A percentile compares a stretch with the other conserved stretches of the same genome.
These are phyloP conservation scores for Diophrys sp. DNA, from an alignment of 73 alveolate species.

Conservation along the genomic window DNA sequence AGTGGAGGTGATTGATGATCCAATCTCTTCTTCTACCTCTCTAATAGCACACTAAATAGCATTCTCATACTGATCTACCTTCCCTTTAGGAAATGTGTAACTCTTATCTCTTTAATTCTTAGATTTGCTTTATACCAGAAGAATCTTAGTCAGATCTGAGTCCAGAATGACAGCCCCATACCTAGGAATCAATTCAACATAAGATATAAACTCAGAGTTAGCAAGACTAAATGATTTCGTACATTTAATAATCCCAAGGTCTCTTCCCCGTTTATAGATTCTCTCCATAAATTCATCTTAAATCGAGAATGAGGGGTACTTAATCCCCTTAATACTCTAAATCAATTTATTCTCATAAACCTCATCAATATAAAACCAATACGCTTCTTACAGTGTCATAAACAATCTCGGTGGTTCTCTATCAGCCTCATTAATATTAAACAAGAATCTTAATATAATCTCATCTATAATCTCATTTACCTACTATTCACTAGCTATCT, in stretches of 20 bases:
- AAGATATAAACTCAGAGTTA: background rate
- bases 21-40: constrained; percentile 35
- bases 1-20: no score
- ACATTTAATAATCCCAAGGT: background rate
- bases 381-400: background rate
- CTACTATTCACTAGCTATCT: background rate
- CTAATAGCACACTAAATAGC: constrained; percentile 39
- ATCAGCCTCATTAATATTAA: background rate
- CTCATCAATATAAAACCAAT: background rate
- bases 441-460: background rate
- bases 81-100: constrained; percentile 35
- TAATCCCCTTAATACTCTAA: background rate
- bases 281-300: background rate
- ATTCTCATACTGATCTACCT: constrained; percentile 39
- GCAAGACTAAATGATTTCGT: background rate
- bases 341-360: background rate
- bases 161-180: background rate
- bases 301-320: background rate
- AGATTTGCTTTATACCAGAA: background rate
- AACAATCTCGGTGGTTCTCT: background rate
- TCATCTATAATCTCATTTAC: background rate
- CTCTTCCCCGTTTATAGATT: background rate
- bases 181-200: background rate
- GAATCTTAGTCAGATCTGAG: background rate
- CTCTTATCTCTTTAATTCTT: background rate